A percentile compares a stretch with the other conserved stretches of the same genome.
Evolutionary conservation across 2,329 filamentous ascomycete genomes (phyloP).

Genomic region (Aspergillus sp.): DNA sequence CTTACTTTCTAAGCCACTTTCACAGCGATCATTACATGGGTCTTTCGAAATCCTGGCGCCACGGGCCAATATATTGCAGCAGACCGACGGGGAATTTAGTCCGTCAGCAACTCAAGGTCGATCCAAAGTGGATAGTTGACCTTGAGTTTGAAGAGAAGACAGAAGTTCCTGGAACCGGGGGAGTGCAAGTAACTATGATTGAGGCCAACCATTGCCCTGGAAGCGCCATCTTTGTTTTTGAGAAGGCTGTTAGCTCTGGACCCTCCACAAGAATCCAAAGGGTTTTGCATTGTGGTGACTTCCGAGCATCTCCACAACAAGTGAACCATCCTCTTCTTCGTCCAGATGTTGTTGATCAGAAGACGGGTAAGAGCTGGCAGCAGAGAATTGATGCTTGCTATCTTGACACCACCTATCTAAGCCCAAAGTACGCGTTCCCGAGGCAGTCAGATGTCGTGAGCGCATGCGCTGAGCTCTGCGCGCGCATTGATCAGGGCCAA

Average conservation of each 20-base stretch:
- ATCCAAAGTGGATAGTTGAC: slow-evolving; percentile 79
- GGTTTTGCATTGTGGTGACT: slow-evolving; percentile 93
- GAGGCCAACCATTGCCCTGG: slow-evolving; percentile 96
- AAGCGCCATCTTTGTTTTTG: slow-evolving; percentile 88
- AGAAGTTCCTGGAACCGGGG: slow-evolving; percentile 78
- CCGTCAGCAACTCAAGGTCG: slow-evolving; percentile 78
- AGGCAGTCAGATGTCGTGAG: slow-evolving; percentile 82
- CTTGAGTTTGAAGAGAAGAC: slow-evolving; percentile 80
- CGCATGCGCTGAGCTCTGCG: slow-evolving; percentile 84
- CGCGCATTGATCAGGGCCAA: slow-evolving; percentile 70
- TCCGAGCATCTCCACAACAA: slow-evolving; percentile 84
- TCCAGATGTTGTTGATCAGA: slow-evolving; percentile 69
- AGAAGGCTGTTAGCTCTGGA: slow-evolving; percentile 69
- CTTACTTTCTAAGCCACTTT: slow-evolving; percentile 96
- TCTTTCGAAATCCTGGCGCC: slow-evolving; percentile 80
- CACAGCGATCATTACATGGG: slow-evolving; percentile 98
- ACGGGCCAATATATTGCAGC: slow-evolving; percentile 96
- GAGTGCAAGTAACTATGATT: slow-evolving; percentile 89
- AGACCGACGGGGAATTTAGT: slow-evolving; percentile 88
- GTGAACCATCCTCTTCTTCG: slow-evolving; percentile 77
- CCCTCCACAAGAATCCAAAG: slow-evolving; percentile 65
- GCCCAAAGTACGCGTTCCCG: slow-evolving; percentile 92
- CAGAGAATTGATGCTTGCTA: slow-evolving; percentile 96
- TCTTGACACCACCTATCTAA: slow-evolving; percentile 94
- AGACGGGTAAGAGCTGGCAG: slow-evolving; percentile 70